Evolutionary conservation across 2,329 filamentous ascomycete genomes (phyloP).

Genomic region (Penicillium sclerotigenum): DNA sequence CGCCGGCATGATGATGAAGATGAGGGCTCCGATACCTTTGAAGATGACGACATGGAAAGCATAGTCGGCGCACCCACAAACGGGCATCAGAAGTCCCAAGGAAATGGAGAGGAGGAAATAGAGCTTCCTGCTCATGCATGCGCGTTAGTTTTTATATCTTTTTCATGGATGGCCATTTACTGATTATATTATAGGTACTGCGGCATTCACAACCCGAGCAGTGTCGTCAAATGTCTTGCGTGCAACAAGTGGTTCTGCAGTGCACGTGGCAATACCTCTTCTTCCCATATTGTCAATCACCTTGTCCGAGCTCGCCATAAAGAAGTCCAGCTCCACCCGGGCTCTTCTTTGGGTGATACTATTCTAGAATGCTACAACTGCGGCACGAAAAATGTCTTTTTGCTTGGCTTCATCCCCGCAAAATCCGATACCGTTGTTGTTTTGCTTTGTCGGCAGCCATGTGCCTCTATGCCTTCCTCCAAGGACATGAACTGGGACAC

Average conservation of each 20-base stretch:
- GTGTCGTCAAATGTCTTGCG: conserved; percentile 90
- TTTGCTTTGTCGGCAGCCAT: conserved; percentile 91
- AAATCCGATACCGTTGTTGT: conserved; percentile 99
- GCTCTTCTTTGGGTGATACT: conserved; percentile 89
- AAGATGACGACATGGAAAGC: conserved; percentile 75
- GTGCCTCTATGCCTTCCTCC: conserved; percentile 87
- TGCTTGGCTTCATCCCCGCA: conserved; percentile 95
- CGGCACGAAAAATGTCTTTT: conserved; percentile 97
- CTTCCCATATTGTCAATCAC: conserved; percentile 97
- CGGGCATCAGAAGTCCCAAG: conserved; percentile 61
- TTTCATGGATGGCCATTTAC: conserved; percentile 17
- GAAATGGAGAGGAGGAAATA: conserved; percentile 72
- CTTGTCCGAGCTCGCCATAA: conserved; percentile 96
- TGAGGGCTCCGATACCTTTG: conserved; percentile 77
- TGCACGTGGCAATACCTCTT: conserved; percentile 91
- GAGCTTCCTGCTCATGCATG: conserved; percentile 92
- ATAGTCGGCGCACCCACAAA: conserved; percentile 79
- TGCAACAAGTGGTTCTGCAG: conserved; percentile 99
- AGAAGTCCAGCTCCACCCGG: conserved; percentile 94
- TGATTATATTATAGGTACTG: conserved; percentile 65
- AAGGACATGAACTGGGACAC: conserved; percentile 99
- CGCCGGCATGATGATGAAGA: conserved; percentile 84
- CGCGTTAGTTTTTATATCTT: conserved; percentile 62
- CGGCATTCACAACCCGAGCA: conserved; percentile 92
- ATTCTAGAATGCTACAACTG: conserved; percentile 99